These are phyloP conservation scores for Theileria equi DNA, from an alignment of 169 alveolate genomes.

Conservation along the genomic window DNA sequence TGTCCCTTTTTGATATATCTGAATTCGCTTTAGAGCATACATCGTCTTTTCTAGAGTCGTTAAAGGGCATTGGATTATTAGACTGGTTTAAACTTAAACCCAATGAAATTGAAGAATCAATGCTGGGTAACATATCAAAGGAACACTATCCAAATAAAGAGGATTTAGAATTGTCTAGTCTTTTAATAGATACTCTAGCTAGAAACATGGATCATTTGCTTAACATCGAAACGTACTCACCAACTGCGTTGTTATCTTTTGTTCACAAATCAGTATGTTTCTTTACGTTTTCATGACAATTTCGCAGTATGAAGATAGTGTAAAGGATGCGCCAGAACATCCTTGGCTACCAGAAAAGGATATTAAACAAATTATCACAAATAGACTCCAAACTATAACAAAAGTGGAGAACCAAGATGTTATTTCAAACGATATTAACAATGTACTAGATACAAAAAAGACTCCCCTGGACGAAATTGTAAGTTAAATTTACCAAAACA, in stretches of 20 bases:
- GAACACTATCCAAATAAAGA: no score
- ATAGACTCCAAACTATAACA: not conserved
- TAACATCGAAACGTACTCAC: conserved; percentile 24
- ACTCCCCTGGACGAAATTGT: conserved; percentile 17
- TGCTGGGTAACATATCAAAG: conserved; percentile 7
- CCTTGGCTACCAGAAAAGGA: not conserved
- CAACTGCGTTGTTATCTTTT: not conserved
- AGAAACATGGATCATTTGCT: conserved; percentile 11
- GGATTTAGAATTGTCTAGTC: not conserved
- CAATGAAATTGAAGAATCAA: conserved; percentile 23
- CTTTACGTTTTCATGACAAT: not conserved
- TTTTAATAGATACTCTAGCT: conserved; percentile 16
- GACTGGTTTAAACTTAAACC: conserved; percentile 55
- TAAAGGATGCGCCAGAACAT: not conserved
- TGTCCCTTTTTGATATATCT: conserved; percentile 24
- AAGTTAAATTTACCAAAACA: not conserved
- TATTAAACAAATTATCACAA: not conserved
- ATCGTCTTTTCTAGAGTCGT: not conserved
- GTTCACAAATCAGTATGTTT: conserved; percentile 2
- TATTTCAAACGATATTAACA: not conserved
- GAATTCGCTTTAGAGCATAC: not conserved
- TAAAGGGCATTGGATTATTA: conserved; percentile 22
- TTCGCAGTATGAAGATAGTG: not conserved
- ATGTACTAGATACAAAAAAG: not conserved
- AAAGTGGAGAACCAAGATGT: not conserved